phyloP scores from a whole-genome alignment of 2,329 filamentous ascomycete genomes.

The Knoxdaviesia proteae region DNA sequence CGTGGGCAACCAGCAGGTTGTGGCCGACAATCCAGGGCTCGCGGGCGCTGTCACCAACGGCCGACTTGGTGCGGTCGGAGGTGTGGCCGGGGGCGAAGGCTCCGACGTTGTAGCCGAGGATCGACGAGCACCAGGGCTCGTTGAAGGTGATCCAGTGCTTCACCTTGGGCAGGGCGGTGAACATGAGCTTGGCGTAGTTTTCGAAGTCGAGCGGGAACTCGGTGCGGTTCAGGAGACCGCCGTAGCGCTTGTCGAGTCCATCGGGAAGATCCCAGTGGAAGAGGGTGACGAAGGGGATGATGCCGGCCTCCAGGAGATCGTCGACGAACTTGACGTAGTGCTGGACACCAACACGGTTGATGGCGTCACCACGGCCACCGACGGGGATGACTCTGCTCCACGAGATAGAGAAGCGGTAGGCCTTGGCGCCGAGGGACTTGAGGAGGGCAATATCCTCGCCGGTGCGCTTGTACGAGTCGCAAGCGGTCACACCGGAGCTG shows the following conservation, averaged over 20 bases:
- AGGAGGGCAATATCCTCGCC: conserved; percentile 58
- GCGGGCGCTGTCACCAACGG: conserved; percentile 49
- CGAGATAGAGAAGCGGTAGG: conserved; percentile 70
- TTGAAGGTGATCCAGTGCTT: conserved; percentile 86
- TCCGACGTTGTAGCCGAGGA: conserved; percentile 61
- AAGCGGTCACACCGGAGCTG: conserved; percentile 55
- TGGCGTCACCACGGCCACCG: conserved; percentile 61
- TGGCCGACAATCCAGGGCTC: conserved; percentile 75
- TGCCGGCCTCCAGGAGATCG: conserved; percentile 54
- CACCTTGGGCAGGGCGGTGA: conserved; percentile 53
- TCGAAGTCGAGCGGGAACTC: conserved; percentile 72
- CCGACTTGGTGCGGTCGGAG: conserved; percentile 50
- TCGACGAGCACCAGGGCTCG: conserved; percentile 70
- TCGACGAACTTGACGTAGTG: conserved; percentile 66
- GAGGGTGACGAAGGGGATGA: conserved; percentile 63
- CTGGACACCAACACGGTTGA: conserved; percentile 59
- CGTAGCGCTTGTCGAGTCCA: conserved; percentile 59
- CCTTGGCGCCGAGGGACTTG: conserved; percentile 49
- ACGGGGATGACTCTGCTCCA: conserved; percentile 72
- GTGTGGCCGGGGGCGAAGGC: conserved; percentile 66
- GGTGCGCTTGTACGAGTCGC: conserved; percentile 70
- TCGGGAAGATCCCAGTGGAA: conserved; percentile 81
- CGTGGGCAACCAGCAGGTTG: conserved; percentile 62
- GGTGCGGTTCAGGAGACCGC: conserved; percentile 57
- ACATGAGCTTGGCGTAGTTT: conserved; percentile 56